Evolutionary conservation across 2,329 filamentous ascomycete species (phyloP).

Genomic region (Emmonsiellopsis sp.): DNA sequence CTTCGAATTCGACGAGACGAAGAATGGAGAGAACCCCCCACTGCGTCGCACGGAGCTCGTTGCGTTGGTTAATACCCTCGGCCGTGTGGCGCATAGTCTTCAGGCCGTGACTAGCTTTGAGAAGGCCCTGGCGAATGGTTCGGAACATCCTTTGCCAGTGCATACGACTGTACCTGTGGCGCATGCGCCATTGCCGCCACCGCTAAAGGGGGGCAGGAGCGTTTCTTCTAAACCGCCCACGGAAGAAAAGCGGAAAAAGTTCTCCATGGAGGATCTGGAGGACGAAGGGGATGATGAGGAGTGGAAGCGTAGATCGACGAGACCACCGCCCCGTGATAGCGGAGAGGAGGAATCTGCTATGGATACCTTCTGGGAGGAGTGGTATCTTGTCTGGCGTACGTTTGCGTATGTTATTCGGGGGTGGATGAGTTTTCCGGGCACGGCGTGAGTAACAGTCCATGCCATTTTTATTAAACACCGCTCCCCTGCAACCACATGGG

Average conservation of each 20-base stretch:
- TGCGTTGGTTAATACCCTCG: slow-evolving; percentile 87
- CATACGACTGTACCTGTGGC: slow-evolving; percentile 4
- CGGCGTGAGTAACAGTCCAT: slow-evolving; percentile 50
- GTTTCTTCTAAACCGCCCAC: background rate
- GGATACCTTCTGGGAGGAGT: slow-evolving; percentile 56
- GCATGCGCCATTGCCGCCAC: background rate
- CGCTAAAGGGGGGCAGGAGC: background rate
- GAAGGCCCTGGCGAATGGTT: slow-evolving; percentile 31
- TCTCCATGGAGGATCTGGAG: slow-evolving; percentile 25
- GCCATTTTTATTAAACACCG: background rate
- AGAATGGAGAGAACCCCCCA: slow-evolving; percentile 54
- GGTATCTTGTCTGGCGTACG: slow-evolving; percentile 52
- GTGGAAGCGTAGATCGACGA: slow-evolving; percentile 11
- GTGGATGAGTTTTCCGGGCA: slow-evolving; percentile 61
- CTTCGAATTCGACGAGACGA: slow-evolving; percentile 76
- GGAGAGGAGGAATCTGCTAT: slow-evolving; percentile 34
- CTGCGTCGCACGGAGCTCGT: slow-evolving; percentile 88
- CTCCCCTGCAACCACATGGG: background rate
- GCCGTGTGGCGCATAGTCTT: slow-evolving; percentile 73
- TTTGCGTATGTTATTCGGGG: slow-evolving; percentile 56
- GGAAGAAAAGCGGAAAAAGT: slow-evolving; percentile 23
- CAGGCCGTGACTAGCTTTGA: slow-evolving; percentile 65
- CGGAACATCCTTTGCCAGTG: slow-evolving; percentile 12
- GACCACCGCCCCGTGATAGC: background rate
- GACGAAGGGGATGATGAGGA: slow-evolving; percentile 26